Percentiles rank a stretch among this genome's conserved stretches.
Conservation (phyloP, 1,284 basidiomycete species). For the Cutaneotrichosporon sp. region DNA sequence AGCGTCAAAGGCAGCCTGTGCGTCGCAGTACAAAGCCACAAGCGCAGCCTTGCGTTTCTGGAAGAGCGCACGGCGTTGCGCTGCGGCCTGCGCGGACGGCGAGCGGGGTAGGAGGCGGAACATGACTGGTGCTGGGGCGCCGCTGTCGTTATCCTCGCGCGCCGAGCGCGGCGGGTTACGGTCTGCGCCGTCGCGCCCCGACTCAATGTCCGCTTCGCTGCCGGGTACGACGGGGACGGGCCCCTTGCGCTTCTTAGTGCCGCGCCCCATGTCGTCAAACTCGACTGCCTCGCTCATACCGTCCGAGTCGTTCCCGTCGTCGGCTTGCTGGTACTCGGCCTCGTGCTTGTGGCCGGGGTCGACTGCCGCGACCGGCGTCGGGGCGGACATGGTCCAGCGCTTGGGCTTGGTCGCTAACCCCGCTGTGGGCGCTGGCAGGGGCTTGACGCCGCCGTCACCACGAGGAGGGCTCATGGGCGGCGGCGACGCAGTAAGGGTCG, state of each 20-base stretch:
- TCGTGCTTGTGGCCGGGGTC: slow-evolving; percentile 23
- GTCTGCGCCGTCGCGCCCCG: slow-evolving; percentile 16
- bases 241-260: slow-evolving; percentile 39
- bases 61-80: slow-evolving; percentile 27
- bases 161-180: slow-evolving; percentile 18
- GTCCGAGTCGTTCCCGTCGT: slow-evolving; percentile 2
- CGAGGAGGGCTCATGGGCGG: slow-evolving; percentile 18
- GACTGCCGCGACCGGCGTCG: background rate
- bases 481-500: slow-evolving; percentile 8
- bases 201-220: slow-evolving; percentile 13
- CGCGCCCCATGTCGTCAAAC: slow-evolving; percentile 22
- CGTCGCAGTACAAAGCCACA: slow-evolving; percentile 38
- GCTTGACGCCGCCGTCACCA: slow-evolving; percentile 15
- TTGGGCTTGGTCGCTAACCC: too few species aligned
- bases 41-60: slow-evolving; percentile 36
- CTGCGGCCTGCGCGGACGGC: slow-evolving; percentile 6
- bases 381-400: background rate
- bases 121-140: background rate
- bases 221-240: slow-evolving; percentile 21
- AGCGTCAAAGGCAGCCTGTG: slow-evolving; percentile 26
- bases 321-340: background rate
- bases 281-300: background rate
- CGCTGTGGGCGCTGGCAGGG: background rate
- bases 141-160: slow-evolving; percentile 10
- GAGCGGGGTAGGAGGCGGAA: slow-evolving; percentile 15